These are phyloP conservation scores for Mimosa bimucronata DNA, from an alignment of 306 rosid species.

Conservation along the genomic window DNA sequence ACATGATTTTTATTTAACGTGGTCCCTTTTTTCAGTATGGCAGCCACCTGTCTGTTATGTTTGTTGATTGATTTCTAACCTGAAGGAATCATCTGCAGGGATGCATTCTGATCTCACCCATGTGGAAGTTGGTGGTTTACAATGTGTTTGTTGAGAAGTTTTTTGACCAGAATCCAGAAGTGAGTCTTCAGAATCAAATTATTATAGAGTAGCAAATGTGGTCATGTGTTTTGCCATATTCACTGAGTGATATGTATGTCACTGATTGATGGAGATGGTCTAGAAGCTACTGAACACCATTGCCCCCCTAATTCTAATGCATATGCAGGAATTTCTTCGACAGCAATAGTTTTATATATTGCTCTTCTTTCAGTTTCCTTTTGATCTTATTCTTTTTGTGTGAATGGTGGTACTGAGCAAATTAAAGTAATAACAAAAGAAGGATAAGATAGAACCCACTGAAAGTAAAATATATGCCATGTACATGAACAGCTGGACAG, in stretches of 20 bases:
- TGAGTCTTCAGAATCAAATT: constrained; percentile 39
- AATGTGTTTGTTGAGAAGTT: constrained; percentile 43
- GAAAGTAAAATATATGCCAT: constrained; percentile 15
- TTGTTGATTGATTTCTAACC: constrained; percentile 37
- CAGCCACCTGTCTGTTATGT: constrained; percentile 25
- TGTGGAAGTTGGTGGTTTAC: constrained; percentile 41
- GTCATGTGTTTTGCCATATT: constrained; percentile 38
- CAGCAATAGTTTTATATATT: neutral
- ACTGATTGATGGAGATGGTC: constrained; percentile 31
- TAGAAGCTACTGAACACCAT: constrained; percentile 36
- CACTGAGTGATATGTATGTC: constrained; percentile 22
- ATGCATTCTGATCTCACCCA: constrained; percentile 46
- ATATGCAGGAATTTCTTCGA: constrained; percentile 35
- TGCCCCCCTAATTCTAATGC: constrained; percentile 43
- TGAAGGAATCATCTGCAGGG: constrained; percentile 35
- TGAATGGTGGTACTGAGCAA: constrained; percentile 23
- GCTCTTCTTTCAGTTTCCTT: constrained; percentile 36
- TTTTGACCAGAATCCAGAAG: constrained; percentile 38
- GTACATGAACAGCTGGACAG: neutral
- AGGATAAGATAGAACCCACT: constrained; percentile 5
- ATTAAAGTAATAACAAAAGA: constrained; percentile 18
- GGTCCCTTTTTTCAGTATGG: constrained; percentile 31
- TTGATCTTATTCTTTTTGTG: constrained; percentile 6
- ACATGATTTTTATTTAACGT: constrained; percentile 6
- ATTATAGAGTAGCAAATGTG: constrained; percentile 39